A percentile compares a stretch with the other conserved stretches of the same genome.
Evolutionary conservation across 2,329 filamentous ascomycete species (phyloP).

Genomic region (Botryosphaeria dothidea): DNA sequence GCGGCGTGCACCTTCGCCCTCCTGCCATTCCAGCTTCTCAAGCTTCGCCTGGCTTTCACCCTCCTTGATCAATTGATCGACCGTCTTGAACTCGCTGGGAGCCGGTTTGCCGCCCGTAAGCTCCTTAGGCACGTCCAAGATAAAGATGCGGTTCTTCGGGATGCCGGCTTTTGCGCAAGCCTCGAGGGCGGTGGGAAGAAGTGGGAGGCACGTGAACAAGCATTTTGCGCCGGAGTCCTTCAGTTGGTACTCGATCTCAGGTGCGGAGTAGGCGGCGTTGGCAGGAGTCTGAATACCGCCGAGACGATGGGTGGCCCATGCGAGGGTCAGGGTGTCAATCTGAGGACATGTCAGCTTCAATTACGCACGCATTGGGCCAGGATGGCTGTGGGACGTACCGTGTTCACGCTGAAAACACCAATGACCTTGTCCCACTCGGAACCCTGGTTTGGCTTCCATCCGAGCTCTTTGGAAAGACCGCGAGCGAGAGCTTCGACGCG

Average conservation of each 20-base stretch:
- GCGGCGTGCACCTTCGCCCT: conserved; percentile 66
- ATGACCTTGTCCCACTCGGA: conserved; percentile 82
- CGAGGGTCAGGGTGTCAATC: conserved; percentile 74
- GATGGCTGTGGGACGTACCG: conserved; percentile 46
- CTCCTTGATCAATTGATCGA: conserved; percentile 65
- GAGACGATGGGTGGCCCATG: conserved; percentile 72
- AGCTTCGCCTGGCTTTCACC: conserved; percentile 58
- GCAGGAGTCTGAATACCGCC: conserved; percentile 74
- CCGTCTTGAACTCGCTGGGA: conserved; percentile 58
- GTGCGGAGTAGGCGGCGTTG: conserved; percentile 71
- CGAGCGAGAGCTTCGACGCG: conserved; percentile 68
- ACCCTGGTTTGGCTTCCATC: conserved; percentile 68
- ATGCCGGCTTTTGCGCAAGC: conserved; percentile 66
- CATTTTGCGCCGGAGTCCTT: conserved; percentile 68
- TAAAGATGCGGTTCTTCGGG: conserved; percentile 64
- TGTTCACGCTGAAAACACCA: conserved; percentile 77
- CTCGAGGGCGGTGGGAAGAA: conserved; percentile 64
- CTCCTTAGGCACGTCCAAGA: conserved; percentile 66
- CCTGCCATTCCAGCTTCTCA: conserved; percentile 59
- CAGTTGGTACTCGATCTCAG: conserved; percentile 72
- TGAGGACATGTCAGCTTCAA: conserved; percentile 36
- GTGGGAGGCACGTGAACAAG: conserved; percentile 70
- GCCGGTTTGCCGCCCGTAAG: conserved; percentile 50
- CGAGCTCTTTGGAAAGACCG: conserved; percentile 69
- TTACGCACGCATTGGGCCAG: background rate